A percentile compares a stretch with the other conserved stretches of the same genome.
Evolutionary conservation across 441 rosid species (phyloP).

Genomic region (Dalechampia spathulata): DNA sequence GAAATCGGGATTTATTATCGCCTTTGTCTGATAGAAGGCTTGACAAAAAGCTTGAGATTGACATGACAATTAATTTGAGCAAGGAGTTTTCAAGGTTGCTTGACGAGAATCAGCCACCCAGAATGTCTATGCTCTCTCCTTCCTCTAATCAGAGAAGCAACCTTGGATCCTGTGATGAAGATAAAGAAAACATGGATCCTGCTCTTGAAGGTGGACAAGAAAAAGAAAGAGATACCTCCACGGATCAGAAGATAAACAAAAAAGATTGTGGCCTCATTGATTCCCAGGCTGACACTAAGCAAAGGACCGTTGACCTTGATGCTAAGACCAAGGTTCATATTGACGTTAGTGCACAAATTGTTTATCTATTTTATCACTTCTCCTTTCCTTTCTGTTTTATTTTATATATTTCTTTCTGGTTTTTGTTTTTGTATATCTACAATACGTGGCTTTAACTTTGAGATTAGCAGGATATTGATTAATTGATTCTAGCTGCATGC

Average conservation of each 20-base stretch:
- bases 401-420: no score
- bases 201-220: constrained; percentile 28
- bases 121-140: constrained; percentile 36
- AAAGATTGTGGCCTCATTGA: constrained; percentile 23
- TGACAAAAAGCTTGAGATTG: constrained; percentile 68
- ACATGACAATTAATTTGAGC: constrained; percentile 51
- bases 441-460: not conserved
- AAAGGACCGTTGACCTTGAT: no score
- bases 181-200: constrained; percentile 50
- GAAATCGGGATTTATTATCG: constrained; percentile 75
- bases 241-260: no score
- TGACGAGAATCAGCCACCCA: constrained; percentile 37
- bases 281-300: constrained; percentile 23
- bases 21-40: constrained; percentile 81
- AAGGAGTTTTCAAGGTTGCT: constrained; percentile 69
- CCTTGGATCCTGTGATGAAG: constrained; percentile 29
- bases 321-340: constrained; percentile 23
- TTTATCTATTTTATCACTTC: constrained; percentile 33
- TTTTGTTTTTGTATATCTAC: not conserved
- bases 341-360: constrained; percentile 29
- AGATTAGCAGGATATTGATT: not conserved
- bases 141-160: constrained; percentile 28
- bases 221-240: constrained; percentile 20
- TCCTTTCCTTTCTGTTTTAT: not conserved
- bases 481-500: no score